Evolutionary conservation across 2,329 filamentous ascomycete genomes (phyloP).

Genomic region (Colletotrichum brevisporum): DNA sequence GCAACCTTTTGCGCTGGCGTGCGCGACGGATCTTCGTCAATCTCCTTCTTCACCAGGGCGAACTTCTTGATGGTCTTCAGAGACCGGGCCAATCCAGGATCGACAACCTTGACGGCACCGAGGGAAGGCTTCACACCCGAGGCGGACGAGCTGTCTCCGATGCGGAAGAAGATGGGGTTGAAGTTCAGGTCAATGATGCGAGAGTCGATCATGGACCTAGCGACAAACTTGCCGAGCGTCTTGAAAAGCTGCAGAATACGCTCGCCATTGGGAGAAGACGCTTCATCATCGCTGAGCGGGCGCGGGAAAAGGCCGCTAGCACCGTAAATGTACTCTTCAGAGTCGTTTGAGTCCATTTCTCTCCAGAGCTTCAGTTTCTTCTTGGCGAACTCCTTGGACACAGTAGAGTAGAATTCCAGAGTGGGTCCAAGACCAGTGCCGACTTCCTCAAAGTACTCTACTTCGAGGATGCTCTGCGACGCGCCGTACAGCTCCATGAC

Average conservation of each 20-base stretch:
- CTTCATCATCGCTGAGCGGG: constrained; percentile 86
- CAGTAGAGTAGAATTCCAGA: constrained; percentile 96
- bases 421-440: constrained; percentile 96
- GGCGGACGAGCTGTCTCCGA: constrained; percentile 77
- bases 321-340: constrained; percentile 87
- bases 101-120: constrained; percentile 90
- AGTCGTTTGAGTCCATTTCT: constrained; percentile 82
- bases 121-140: constrained; percentile 82
- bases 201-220: constrained; percentile 97
- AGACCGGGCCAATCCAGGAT: constrained; percentile 87
- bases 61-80: constrained; percentile 91
- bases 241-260: constrained; percentile 91
- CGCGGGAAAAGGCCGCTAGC: constrained; percentile 90
- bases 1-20: constrained; percentile 78
- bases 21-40: constrained; percentile 79
- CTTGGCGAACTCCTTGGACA: constrained; percentile 97
- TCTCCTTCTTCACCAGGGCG: constrained; percentile 82
- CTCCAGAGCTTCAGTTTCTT: constrained; percentile 98
- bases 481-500: constrained; percentile 99
- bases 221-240: constrained; percentile 96
- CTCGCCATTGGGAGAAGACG: constrained; percentile 82
- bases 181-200: constrained; percentile 98
- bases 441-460: constrained; percentile 99
- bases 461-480: constrained; percentile 95
- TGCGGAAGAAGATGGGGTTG: constrained; percentile 97